A percentile compares a stretch with the other conserved stretches of the same genome.
Conservation (phyloP, 2,329 filamentous ascomycete species). For the Chaetomiaceae sp. region DNA sequence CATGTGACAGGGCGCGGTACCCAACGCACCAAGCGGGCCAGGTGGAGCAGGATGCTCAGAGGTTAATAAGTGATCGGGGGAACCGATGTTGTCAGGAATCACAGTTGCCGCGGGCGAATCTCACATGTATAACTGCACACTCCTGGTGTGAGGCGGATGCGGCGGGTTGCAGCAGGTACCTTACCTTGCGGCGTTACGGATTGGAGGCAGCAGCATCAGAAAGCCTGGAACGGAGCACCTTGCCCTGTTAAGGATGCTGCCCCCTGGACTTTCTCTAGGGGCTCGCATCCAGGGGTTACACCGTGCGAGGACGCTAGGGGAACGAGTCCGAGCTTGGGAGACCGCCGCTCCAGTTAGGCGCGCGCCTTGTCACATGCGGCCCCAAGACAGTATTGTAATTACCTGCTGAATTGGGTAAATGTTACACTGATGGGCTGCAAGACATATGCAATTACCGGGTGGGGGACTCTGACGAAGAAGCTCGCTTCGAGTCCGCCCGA, state of each 20-base stretch:
- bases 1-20: slow-evolving; percentile 6
- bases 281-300: not conserved
- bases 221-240: not conserved
- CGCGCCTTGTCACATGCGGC: not conserved
- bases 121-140: not conserved
- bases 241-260: slow-evolving; percentile 4
- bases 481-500: too few relatives aligned
- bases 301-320: not conserved
- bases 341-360: not conserved
- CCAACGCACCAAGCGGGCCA: not conserved
- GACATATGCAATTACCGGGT: too few relatives aligned
- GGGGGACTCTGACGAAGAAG: too few relatives aligned
- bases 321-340: not conserved
- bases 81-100: not conserved
- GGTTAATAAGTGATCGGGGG: not conserved
- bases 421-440: too few relatives aligned
- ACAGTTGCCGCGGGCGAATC: not conserved
- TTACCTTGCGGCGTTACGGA: slow-evolving; percentile 3
- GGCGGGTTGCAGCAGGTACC: slow-evolving; percentile 3
- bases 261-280: not conserved
- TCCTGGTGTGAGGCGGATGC: slow-evolving; percentile 6
- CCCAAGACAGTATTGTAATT: not conserved
- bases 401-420: not conserved
- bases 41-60: too few relatives aligned
- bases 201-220: not conserved